These are phyloP conservation scores for Aspergillaceae sp. DNA, from an alignment of 2,329 filamentous ascomycete genomes.

Conservation along the genomic window DNA sequence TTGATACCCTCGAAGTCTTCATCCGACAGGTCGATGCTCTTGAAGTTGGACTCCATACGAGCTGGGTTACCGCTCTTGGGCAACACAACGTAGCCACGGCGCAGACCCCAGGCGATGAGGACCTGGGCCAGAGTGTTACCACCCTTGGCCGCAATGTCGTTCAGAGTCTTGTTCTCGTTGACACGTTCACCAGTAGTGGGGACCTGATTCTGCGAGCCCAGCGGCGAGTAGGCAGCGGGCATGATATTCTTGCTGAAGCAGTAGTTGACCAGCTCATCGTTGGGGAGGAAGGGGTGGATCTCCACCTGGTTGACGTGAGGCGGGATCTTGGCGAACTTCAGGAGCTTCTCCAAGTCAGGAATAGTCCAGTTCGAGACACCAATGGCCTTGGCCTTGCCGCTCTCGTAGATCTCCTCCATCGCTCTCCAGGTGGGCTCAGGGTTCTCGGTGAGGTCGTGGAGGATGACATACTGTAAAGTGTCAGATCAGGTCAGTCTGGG, in stretches of 20 bases:
- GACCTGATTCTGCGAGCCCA: slow-evolving; percentile 60
- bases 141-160: slow-evolving; percentile 50
- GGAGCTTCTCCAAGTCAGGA: slow-evolving; percentile 40
- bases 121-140: slow-evolving; percentile 53
- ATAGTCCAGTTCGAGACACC: slow-evolving; percentile 69
- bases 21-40: slow-evolving; percentile 50
- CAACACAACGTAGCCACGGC: slow-evolving; percentile 58
- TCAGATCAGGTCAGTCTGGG: no score
- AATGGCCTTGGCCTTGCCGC: slow-evolving; percentile 59
- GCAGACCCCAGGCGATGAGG: slow-evolving; percentile 57
- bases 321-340: slow-evolving; percentile 34
- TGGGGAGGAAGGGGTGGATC: slow-evolving; percentile 42
- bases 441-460: slow-evolving; percentile 58
- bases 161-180: slow-evolving; percentile 50
- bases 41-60: slow-evolving; percentile 60
- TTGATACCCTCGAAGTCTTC: slow-evolving; percentile 54
- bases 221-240: slow-evolving; percentile 36
- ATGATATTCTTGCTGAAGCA: slow-evolving; percentile 34
- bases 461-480: slow-evolving; percentile 48
- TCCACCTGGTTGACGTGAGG: slow-evolving; percentile 40
- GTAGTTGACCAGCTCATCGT: slow-evolving; percentile 36
- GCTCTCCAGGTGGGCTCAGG: slow-evolving; percentile 56
- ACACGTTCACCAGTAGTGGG: slow-evolving; percentile 60
- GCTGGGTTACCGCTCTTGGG: slow-evolving; percentile 61
- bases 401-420: slow-evolving; percentile 52